phyloP scores from a whole-genome alignment of 169 alveolate species.

The Eimeria brunetti region DNA sequence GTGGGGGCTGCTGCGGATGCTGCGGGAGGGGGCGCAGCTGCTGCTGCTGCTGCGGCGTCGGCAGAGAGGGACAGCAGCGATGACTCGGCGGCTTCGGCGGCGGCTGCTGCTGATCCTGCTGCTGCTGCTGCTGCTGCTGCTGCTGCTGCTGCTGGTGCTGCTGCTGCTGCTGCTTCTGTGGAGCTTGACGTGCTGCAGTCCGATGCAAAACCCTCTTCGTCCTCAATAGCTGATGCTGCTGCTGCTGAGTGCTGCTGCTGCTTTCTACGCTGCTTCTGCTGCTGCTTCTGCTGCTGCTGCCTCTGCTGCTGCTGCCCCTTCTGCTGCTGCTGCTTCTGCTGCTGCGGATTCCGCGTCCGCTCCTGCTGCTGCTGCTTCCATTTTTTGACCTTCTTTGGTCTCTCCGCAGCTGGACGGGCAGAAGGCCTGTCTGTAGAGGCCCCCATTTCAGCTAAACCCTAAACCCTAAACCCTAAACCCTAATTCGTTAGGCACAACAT shows the following conservation, averaged over 20 bases:
- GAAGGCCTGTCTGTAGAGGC: background rate
- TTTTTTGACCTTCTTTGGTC: background rate
- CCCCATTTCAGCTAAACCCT: background rate
- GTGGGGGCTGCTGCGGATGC: background rate
- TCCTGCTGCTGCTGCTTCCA: background rate
- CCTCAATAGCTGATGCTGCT: background rate
- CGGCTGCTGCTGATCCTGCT: background rate
- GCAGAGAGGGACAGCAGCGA: too few relatives aligned
- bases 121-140: background rate
- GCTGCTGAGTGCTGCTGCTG: background rate
- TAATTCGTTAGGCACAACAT: too few relatives aligned
- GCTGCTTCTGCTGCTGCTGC: background rate
- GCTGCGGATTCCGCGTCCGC: background rate
- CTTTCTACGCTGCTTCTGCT: background rate
- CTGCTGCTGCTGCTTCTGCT: conserved; percentile 14
- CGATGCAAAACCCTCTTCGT: too few relatives aligned
- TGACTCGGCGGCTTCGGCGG: too few relatives aligned
- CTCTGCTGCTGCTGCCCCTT: background rate
- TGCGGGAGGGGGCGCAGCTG: background rate
- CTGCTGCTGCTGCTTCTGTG: background rate
- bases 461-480: conserved; percentile 7
- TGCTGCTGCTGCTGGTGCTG: background rate
- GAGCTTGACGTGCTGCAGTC: too few relatives aligned
- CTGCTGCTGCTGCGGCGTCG: background rate
- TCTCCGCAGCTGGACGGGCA: background rate